Evolutionary conservation across 176 grass and related monocot species (phyloP), one percentile per base, ranked within the genome.

Genomic region (Cymbopogon citratus): DNA sequence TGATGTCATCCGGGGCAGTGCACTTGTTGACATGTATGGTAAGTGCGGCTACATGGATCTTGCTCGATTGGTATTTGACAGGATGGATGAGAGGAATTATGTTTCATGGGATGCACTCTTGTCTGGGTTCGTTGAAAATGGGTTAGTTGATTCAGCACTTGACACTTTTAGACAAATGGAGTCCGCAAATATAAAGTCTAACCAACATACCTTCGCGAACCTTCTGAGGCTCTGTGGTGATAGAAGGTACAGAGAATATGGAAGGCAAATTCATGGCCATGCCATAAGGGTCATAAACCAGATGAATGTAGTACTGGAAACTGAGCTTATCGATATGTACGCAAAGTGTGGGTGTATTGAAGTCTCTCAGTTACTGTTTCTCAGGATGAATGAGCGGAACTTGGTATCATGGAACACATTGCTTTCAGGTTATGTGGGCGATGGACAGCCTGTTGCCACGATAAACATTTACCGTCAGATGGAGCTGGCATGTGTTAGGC

Each of bases 61-160:
- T 69, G 84, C 91, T 70, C 66, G 63, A 8, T 16, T 74, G 60
- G 78, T n/a, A 28, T 92, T 92, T 28, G 41, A 85, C 21, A 84
- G 68, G 35, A 74, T 92, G 81, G 76, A 82, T 72, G 69, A 90
- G n/a, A 93, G 66, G 28, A 93, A 93, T 69, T 71, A 81, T 43
- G 81, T 87, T 7, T 82, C 87, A 14, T 93, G 91, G 87, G 79
- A 90, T 87, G 78, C 91, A 14, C 84, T 92, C 63, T 78, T 93
- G 38, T 77, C 87, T 52, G 85, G 85, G 34, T 93, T 63, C 8
- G 91, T 90, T 67, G 81, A 90, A 70, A 81, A 93, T 43, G 73
- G 78, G 24, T 39, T 75, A 33, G 81, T 83, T 45, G 87, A 85
- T 29, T 41, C 66, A 77, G 87, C 81, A 60, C 75, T 89, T 25